Evolutionary conservation across 2,329 filamentous ascomycete genomes (phyloP).

Genomic region (Fusarium solani-melongenae): DNA sequence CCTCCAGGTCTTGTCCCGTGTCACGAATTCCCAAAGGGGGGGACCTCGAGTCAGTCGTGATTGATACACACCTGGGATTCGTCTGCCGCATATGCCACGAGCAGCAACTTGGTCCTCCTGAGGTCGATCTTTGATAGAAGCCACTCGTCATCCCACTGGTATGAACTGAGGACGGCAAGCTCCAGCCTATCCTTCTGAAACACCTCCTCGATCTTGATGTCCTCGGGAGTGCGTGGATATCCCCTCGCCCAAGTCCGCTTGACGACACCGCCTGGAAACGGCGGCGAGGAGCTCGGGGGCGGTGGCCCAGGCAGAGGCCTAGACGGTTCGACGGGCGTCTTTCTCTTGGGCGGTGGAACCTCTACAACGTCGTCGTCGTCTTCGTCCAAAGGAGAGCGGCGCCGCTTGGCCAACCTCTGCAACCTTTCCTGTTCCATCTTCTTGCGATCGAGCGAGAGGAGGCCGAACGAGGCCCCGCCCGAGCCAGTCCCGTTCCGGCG

Average conservation of each 20-base stretch:
- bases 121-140: constrained; percentile 76
- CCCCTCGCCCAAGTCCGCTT: constrained; percentile 84
- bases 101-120: constrained; percentile 68
- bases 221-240: constrained; percentile 69
- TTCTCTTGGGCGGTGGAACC: constrained; percentile 43
- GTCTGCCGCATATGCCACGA: constrained; percentile 66
- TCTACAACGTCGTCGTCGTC: constrained; percentile 44
- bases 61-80: constrained; percentile 61
- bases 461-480: constrained; percentile 44
- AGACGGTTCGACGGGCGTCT: constrained; percentile 18
- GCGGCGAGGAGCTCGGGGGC: constrained; percentile 41
- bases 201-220: constrained; percentile 90
- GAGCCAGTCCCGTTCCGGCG: constrained; percentile 32
- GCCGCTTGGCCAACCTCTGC: constrained; percentile 71
- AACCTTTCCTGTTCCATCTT: constrained; percentile 89
- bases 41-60: constrained; percentile 12
- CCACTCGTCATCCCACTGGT: constrained; percentile 87
- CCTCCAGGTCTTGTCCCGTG: constrained; percentile 12
- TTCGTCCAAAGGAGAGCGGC: constrained; percentile 36
- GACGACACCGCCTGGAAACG: constrained; percentile 70
- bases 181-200: constrained; percentile 78
- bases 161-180: constrained; percentile 86
- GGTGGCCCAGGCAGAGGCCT: constrained; percentile 6
- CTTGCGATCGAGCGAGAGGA: constrained; percentile 75
- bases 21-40: constrained; percentile 3